Base-by-base conservation (phyloP, 2,329 filamentous ascomycete species). In the Neobulgaria alba region DNA sequence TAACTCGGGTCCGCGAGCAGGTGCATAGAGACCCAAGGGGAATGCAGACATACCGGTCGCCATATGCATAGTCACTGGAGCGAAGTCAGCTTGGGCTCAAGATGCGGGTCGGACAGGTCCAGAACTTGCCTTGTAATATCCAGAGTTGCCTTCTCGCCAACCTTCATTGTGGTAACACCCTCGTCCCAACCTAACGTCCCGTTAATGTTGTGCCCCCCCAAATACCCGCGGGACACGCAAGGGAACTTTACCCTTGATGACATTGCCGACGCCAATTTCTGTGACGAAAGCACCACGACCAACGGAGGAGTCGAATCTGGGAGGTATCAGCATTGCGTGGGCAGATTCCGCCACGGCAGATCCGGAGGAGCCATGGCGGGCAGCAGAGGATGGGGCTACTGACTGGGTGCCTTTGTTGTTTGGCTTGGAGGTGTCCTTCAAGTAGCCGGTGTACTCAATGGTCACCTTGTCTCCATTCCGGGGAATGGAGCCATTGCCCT, bases 381-480 rank as follows among this genome's bases (percentile, higher is more conserved):
- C n/a, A n/a, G n/a, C n/a, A n/a, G n/a, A n/a, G n/a, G n/a, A n/a
- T n/a, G n/a, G n/a, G n/a, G n/a, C n/a, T 29, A 66, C 81, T 57
- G 69, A 94, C 88, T 87, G 60, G 18, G 63, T 65, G 56, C 89
- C 89, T 73, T 84, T 77, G 57, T 75, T 69, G 43, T 77, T 70
- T 14, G 73, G 64, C 61, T 76, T 66, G 49, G 58, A 65, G 16
- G 68, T 58, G 58, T 93, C 81, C 66, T 82, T 84, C 49, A 96
- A 73, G 67, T 71, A 95, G 56, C 92, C 92, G 31, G 83, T 92
- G 73, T 96, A 96, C 67, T 92, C 78, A 60, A 96, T 94, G 58
- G 75, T 77, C 58, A 96, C 85, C 18, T 67, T 76, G 62, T 95
- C 79, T 51, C 85, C 83, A 12, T 59, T 56, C 51, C 65, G 59